Percentiles rank a stretch among this genome's conserved stretches.
These are phyloP conservation scores for Penicillium bovifimosum DNA, from an alignment of 495 filamentous ascomycete species.

Conservation along the genomic window DNA sequence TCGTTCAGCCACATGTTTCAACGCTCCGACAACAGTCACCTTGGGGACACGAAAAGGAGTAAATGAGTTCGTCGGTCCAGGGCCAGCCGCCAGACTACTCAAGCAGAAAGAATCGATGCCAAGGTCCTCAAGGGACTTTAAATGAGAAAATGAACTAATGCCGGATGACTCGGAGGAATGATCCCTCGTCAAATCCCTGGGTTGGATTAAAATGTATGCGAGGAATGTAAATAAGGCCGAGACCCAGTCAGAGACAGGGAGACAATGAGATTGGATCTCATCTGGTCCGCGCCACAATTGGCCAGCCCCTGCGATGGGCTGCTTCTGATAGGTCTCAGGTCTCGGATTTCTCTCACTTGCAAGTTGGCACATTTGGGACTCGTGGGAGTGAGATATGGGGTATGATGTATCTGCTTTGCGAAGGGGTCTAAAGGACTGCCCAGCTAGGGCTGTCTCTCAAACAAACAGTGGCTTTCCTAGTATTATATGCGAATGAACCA, in stretches of 20 bases:
- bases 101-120: background rate
- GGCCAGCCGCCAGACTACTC: background rate
- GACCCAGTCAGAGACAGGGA: background rate
- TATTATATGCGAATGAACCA: background rate
- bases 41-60: background rate
- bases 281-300: background rate
- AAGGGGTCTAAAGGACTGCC: too few relatives aligned
- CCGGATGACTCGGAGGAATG: slow-evolving; percentile 1
- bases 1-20: slow-evolving; percentile 7
- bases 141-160: background rate
- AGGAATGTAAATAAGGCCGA: slow-evolving; percentile 1
- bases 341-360: background rate
- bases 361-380: background rate
- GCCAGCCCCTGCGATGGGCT: background rate
- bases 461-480: too few relatives aligned
- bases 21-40: background rate
- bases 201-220: background rate
- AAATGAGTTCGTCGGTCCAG: background rate
- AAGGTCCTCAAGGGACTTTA: background rate
- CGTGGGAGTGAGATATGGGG: background rate
- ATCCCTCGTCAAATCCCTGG: background rate
- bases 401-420: background rate
- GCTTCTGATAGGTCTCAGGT: background rate
- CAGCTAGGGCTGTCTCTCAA: too few relatives aligned
- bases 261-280: background rate